Percentiles rank a stretch among this genome's conserved stretches.
Conservation (phyloP, 2,329 filamentous ascomycete species). For the Nakataea oryzae region DNA sequence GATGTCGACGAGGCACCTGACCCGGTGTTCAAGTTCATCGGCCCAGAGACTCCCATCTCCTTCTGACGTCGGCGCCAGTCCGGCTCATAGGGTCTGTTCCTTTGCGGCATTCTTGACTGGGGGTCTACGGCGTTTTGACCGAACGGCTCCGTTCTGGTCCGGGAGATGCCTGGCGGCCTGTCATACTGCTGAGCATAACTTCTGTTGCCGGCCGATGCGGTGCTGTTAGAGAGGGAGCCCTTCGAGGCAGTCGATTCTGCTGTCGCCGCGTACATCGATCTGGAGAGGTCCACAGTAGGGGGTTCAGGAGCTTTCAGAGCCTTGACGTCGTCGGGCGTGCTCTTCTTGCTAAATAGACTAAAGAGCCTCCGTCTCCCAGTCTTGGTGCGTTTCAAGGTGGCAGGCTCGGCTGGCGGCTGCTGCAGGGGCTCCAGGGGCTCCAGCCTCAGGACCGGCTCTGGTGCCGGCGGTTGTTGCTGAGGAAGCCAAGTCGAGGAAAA, state of each 20-base stretch:
- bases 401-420: slow-evolving; percentile 7
- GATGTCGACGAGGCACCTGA: background rate
- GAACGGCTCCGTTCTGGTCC: slow-evolving; percentile 29
- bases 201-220: slow-evolving; percentile 21
- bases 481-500: slow-evolving; percentile 6
- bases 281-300: background rate
- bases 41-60: background rate
- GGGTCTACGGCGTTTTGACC: slow-evolving; percentile 9
- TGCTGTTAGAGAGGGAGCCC: slow-evolving; percentile 18
- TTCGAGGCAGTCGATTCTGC: background rate
- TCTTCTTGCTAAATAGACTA: slow-evolving; percentile 36
- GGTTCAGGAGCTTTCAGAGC: background rate
- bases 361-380: slow-evolving; percentile 51
- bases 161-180: slow-evolving; percentile 22
- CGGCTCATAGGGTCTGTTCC: slow-evolving; percentile 11
- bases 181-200: slow-evolving; percentile 26
- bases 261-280: background rate
- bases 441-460: background rate
- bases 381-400: slow-evolving; percentile 30
- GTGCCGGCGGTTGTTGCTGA: background rate
- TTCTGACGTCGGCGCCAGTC: slow-evolving; percentile 4
- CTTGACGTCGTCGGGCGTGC: slow-evolving; percentile 8
- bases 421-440: background rate
- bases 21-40: background rate
- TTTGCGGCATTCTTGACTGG: slow-evolving; percentile 6